These are phyloP conservation scores for Colletotrichum navitas DNA, from an alignment of 2,329 filamentous ascomycete species.

Conservation along the genomic window DNA sequence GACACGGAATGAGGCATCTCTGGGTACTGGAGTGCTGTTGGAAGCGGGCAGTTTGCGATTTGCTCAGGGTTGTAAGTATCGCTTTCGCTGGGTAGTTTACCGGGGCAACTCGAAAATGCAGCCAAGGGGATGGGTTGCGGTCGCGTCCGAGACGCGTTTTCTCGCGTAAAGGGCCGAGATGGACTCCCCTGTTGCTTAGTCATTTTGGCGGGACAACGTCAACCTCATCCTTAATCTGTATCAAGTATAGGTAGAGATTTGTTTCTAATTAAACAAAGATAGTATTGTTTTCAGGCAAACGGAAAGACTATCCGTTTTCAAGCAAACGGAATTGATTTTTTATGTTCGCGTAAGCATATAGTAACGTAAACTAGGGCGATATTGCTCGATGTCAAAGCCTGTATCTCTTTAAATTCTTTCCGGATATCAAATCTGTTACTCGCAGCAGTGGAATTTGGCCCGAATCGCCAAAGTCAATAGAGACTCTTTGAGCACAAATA, in stretches of 20 bases:
- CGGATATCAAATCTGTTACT: too few relatives aligned
- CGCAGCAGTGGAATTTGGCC: too few relatives aligned
- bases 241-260: too few relatives aligned
- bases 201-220: constrained; percentile 15
- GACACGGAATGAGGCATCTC: constrained; percentile 62
- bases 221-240: neutral
- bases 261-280: too few relatives aligned
- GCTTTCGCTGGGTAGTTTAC: constrained; percentile 11
- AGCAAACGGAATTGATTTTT: too few relatives aligned
- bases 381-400: neutral
- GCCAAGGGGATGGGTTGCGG: neutral
- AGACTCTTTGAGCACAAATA: too few relatives aligned
- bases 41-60: neutral
- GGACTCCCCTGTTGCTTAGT: constrained; percentile 12
- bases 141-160: constrained; percentile 42
- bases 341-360: too few relatives aligned
- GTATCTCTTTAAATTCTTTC: neutral
- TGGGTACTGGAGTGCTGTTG: neutral
- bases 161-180: constrained; percentile 39
- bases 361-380: too few relatives aligned
- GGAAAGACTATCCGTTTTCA: too few relatives aligned
- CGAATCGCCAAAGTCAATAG: too few relatives aligned
- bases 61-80: neutral
- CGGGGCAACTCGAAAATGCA: constrained; percentile 28
- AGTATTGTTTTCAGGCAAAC: too few relatives aligned